Evolutionary conservation across 441 rosid species (phyloP), one percentile per base, ranked within the genome.

Genomic region (Jatropha multifida): DNA sequence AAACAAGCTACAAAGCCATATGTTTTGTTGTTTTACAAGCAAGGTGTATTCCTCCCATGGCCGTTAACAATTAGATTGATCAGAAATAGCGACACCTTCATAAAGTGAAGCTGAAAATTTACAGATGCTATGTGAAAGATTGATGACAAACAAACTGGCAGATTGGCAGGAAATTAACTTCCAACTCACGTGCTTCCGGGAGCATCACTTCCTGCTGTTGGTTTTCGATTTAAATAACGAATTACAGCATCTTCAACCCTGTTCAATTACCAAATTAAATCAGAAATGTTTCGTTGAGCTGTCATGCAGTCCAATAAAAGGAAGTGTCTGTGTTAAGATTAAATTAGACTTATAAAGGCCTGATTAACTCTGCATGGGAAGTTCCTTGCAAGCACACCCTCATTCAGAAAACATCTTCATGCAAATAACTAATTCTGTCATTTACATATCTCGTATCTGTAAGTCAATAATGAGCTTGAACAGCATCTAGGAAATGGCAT

Each of bases 241-340:
- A 96, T 89, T 3, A 94, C 97, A 48, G 99, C 99, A 86, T 96
- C 99, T 78, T 96, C 97, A 48, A 91, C 98, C 99, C 99, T 96
- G 87, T 66, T 32, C 20, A 76, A 27, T 68, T 48, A 74, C 65
- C 63, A 71, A 55, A 75, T 17, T 20, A 55, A 49, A 37, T 10
- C 13, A 73, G 15, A 58, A 17, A 38, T 37, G 32, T 32, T 32
- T 11, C 14, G 23, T 3, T 40, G 7, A 61, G 51, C 68, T 20
- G 27, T 52, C n/a, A 55, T 5, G 40, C 9, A 41, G 8, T 27
- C 9, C 10, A 44, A 44, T 44, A 7, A 44, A 44, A 44, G 48
- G 48, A 44, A 44, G 48, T 1, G 10, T 7, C 9, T 44, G 10
- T 32, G n/a, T 56, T 52, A 27, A 9, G 54, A 62, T 38, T 68